Evolutionary conservation across 345 rosid genomes (phyloP).

Genomic region (Carallia pectinifolia): DNA sequence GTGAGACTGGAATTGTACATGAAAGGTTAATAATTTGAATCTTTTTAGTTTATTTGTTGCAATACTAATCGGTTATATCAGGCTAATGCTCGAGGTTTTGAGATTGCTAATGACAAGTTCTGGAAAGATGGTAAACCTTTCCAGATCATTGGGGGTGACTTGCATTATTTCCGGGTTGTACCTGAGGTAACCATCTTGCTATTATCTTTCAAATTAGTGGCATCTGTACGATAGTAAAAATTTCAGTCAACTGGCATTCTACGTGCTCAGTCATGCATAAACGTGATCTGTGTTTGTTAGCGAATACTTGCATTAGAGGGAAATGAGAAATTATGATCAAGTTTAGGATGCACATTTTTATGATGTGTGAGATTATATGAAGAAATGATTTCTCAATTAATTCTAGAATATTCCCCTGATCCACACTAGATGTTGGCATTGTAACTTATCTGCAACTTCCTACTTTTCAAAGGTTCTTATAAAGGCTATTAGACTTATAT

Average conservation of each 20-base stretch:
- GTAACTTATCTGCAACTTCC: neutral
- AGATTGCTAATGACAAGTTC: constrained; percentile 71
- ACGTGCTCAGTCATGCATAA: no score
- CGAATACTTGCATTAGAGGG: no score
- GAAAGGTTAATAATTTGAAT: no score
- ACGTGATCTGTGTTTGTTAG: no score
- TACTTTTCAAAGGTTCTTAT: neutral
- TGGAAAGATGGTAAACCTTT: constrained; percentile 76
- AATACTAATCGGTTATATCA: constrained; percentile 14
- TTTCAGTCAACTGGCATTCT: neutral
- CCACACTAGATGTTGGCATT: neutral
- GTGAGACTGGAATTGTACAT: no score
- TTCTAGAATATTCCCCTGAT: no score
- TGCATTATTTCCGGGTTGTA: constrained; percentile 86
- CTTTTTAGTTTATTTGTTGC: no score
- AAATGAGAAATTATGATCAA: no score
- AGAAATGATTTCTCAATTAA: neutral
- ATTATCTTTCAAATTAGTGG: neutral
- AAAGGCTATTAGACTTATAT: no score
- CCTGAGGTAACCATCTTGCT: constrained; percentile 55
- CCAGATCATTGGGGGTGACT: constrained; percentile 85
- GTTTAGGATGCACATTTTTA: neutral
- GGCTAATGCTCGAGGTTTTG: constrained; percentile 42
- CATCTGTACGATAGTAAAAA: neutral
- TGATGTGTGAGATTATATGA: neutral